Conservation (phyloP, 306 rosid genomes). For the Coriaria nepalensis region DNA sequence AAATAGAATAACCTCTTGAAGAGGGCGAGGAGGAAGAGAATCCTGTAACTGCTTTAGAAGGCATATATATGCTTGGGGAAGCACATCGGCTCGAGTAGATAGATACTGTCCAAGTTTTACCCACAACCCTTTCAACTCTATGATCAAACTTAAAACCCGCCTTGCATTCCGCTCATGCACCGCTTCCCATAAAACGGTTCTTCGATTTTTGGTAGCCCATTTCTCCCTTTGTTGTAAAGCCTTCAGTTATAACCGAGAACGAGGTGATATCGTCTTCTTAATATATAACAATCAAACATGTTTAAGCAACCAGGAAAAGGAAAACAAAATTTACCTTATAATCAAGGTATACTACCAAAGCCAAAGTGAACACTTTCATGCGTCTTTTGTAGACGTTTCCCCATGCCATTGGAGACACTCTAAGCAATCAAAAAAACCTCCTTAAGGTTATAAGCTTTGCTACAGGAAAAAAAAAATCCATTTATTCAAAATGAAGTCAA, state of each 20-base stretch:
- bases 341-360: constrained; percentile 34
- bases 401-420: constrained; percentile 34
- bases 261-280: constrained; percentile 3
- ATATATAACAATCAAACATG: not conserved
- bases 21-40: constrained; percentile 94
- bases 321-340: constrained; percentile 40
- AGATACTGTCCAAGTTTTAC: constrained; percentile 95
- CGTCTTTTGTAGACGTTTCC: constrained; percentile 40
- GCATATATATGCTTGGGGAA: constrained; percentile 66
- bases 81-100: constrained; percentile 97
- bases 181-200: constrained; percentile 59
- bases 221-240: constrained; percentile 77
- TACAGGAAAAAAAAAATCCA: too few species aligned
- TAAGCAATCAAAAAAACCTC: too few species aligned
- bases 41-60: constrained; percentile 86
- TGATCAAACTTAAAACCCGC: constrained; percentile 59
- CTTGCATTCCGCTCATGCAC: constrained; percentile 91
- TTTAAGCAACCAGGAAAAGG: constrained; percentile 1
- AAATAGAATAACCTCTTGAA: constrained; percentile 59
- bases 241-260: constrained; percentile 24
- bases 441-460: too few species aligned
- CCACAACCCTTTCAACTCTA: constrained; percentile 97
- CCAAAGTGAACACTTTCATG: constrained; percentile 33
- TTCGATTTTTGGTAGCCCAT: constrained; percentile 50
- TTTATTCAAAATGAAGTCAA: too few species aligned